Evolutionary conservation across 345 rosid species (phyloP), one percentile per base, ranked within the genome.

Genomic region (Populus tremula): DNA sequence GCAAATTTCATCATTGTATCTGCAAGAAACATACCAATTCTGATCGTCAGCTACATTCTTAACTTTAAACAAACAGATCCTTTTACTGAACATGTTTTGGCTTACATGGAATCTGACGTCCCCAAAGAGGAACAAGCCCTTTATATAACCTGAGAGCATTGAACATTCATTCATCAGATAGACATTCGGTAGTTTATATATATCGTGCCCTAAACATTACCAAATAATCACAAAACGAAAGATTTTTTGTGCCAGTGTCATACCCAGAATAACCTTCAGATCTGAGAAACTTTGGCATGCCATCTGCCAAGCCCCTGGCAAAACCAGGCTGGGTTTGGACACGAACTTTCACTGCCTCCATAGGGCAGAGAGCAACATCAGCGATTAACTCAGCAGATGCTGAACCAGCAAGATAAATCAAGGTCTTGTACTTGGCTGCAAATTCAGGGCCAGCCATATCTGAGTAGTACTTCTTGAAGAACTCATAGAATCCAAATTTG

Each of bases 1-100:
- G 97, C 94, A 81, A 96, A 96, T 80, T 96, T 96, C 99, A 96
- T 89, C 98, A 93, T 93, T 2, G 99, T 96, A 76, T 96, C 98
- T 96, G 90, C 86, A 79, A 77, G 49, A 43, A 43, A 43, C 0
- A 78, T 8, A 65, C 23, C 61, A 35, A 75, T 71, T 67, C 20
- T 53, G 31, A 69, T 50, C 12, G 35, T 59, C 68, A 45, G 38
- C 23, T 33, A 71, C 20, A 41, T 38, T 54, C 23, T 10, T 21
- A 36, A 43, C 27, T 43, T 43, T 2, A 10, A 11, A 43, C 14
- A 43, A 13, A 43, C 47, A 43, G 47, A 43, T 43, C 13, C 13
- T 43, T 43, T 2, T 10, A 2, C 47, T 43, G 47, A 43, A 43
- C 43, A 41, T 23, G 41, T 45, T 63, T 49, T 67, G 43, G 83